phyloP scores from a whole-genome alignment of 768 basidiomycete genomes.

The Lentinula lateritia region DNA sequence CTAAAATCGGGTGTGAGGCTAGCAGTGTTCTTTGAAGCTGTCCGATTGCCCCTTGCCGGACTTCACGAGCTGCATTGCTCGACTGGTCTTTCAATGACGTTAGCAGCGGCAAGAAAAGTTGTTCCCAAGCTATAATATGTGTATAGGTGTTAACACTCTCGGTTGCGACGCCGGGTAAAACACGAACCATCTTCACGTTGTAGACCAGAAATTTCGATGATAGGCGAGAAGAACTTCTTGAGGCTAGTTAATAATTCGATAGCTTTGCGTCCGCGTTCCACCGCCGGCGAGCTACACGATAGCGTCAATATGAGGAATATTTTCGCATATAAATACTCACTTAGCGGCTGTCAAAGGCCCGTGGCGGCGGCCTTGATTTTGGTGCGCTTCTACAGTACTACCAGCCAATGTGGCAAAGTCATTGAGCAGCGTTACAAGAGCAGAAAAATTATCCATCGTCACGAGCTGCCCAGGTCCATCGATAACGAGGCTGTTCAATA shows the following conservation, averaged over 20 bases:
- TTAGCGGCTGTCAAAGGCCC: constrained; percentile 46
- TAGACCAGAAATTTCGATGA: constrained; percentile 47
- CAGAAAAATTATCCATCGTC: constrained; percentile 73
- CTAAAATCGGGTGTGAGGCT: constrained; percentile 63
- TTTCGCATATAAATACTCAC: constrained; percentile 25
- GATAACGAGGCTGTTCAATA: constrained; percentile 60
- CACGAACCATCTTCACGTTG: constrained; percentile 36
- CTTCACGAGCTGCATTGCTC: constrained; percentile 75
- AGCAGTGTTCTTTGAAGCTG: constrained; percentile 83
- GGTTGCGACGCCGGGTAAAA: background rate
- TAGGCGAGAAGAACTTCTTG: constrained; percentile 55
- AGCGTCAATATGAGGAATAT: background rate
- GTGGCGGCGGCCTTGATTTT: constrained; percentile 44
- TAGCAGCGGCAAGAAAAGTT: constrained; percentile 70
- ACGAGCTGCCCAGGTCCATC: constrained; percentile 60
- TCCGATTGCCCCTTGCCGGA: constrained; percentile 74
- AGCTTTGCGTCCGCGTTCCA: constrained; percentile 79
- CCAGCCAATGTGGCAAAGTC: constrained; percentile 82
- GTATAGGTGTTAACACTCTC: background rate
- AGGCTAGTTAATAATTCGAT: constrained; percentile 76
- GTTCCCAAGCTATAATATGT: constrained; percentile 56
- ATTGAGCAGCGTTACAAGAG: constrained; percentile 75
- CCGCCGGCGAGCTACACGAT: constrained; percentile 54
- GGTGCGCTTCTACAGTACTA: constrained; percentile 49
- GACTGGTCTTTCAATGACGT: constrained; percentile 75